Evolutionary conservation across 2,329 filamentous ascomycete genomes (phyloP), one percentile per base, ranked within the genome.

Genomic region (Venturia effusa): DNA sequence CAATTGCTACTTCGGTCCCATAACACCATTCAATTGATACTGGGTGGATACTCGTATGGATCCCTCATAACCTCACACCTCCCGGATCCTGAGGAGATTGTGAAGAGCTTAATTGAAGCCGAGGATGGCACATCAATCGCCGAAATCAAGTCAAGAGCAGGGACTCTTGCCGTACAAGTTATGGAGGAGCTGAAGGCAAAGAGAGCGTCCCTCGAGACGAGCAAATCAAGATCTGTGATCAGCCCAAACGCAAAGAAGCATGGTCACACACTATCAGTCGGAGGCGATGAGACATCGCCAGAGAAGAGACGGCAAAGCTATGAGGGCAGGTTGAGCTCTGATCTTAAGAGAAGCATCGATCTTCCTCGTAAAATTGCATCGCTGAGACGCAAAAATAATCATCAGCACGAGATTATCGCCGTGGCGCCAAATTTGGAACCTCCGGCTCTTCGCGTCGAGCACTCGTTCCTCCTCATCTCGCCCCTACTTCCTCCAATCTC

Each of bases 11-110:
- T 59, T 30, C 37, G 37, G 15, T 41, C 22, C 17, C 30, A 57
- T 32, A 27, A 64, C 19, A 19, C 30, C 15, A 1, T 76, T 17
- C 69, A 71, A 40, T 67, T 87, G 0, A 69, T 96, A 5, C 78
- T 94, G 7, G 88, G 83, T 1, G 92, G 92, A 15, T 97, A 97
- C 73, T 96, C 92, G 0, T 97, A 97, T 73, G 94, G 94, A 54
- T 90, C 91, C 4, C 83, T 96, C 71, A 84, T 97, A 45, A 86
- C 90, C 1, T 85, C 83, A 0, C 85, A 88, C 64, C 81, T 96
- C 0, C 90, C 91, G 0, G 79, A 85, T 0, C 75, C 79, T 0
- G 65, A 73, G 0, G 70, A 70, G 0, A 83, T 95, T 34, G 74
- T 90, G 30, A 73, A 79, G 1, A 75, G 81, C 0, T 91, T 94